phyloP scores from a whole-genome alignment of 2,329 filamentous ascomycete species.

The Septoria linicola region DNA sequence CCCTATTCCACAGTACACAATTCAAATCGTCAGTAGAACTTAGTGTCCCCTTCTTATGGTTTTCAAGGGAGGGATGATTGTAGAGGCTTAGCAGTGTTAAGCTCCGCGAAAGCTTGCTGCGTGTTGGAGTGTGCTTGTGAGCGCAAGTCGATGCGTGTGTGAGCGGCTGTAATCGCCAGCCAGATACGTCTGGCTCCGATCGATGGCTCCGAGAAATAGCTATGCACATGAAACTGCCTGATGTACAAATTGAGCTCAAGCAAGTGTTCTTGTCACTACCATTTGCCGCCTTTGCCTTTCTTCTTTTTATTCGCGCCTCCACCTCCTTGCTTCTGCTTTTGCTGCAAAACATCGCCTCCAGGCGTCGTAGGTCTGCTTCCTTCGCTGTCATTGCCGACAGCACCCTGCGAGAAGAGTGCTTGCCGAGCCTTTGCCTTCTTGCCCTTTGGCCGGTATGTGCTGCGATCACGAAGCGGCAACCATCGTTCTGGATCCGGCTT shows the following conservation, averaged over 20 bases:
- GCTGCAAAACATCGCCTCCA: conserved; percentile 45
- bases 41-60: too few species aligned
- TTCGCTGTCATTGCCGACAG: conserved; percentile 61
- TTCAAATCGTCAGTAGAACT: too few species aligned
- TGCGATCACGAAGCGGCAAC: conserved; percentile 86
- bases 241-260: too few species aligned
- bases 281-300: conserved; percentile 32
- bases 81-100: too few species aligned
- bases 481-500: conserved; percentile 87
- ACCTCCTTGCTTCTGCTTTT: conserved; percentile 40
- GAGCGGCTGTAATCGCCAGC: too few species aligned
- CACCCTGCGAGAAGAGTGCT: conserved; percentile 80
- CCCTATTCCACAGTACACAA: too few species aligned
- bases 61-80: too few species aligned
- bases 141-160: too few species aligned
- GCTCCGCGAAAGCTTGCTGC: too few species aligned
- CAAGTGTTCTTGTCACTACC: too few species aligned
- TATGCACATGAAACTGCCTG: neutral
- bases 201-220: neutral
- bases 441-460: conserved; percentile 83
- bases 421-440: conserved; percentile 73
- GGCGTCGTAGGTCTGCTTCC: conserved; percentile 36
- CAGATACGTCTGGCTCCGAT: too few species aligned
- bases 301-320: conserved; percentile 45
- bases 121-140: too few species aligned